phyloP scores from a whole-genome alignment of 768 basidiomycete species.

The Lentinula boryana region DNA sequence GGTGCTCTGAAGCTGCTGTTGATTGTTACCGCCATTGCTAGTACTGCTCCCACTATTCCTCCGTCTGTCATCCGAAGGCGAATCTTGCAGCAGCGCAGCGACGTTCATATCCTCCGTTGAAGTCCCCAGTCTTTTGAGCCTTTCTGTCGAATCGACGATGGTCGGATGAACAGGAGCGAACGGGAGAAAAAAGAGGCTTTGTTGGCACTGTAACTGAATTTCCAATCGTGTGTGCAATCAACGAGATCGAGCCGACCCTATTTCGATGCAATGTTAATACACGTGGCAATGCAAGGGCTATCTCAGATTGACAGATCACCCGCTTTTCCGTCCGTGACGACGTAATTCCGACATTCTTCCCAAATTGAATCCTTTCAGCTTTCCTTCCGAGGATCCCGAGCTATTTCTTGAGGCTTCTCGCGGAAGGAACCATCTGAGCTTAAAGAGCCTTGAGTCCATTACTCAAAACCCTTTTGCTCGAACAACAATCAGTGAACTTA shows the following conservation, averaged over 20 bases:
- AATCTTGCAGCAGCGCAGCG: slow-evolving; percentile 61
- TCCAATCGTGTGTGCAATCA: not conserved
- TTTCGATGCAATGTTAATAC: not conserved
- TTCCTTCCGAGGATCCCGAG: not conserved
- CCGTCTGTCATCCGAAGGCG: slow-evolving; percentile 52
- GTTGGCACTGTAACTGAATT: not conserved
- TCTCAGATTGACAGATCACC: not conserved
- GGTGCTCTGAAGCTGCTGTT: slow-evolving; percentile 24
- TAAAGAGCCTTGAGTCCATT: not conserved
- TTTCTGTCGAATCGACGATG: not conserved
- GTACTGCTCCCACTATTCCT: slow-evolving; percentile 20
- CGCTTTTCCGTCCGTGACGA: not conserved
- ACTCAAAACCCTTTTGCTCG: too few relatives aligned
- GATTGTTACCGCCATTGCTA: slow-evolving; percentile 15
- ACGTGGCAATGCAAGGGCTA: not conserved
- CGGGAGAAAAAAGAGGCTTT: not conserved
- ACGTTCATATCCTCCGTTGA: slow-evolving; percentile 50
- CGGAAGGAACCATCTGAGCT: not conserved
- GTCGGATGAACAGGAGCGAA: not conserved
- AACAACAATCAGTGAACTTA: not conserved
- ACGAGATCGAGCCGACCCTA: not conserved
- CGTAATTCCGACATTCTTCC: not conserved
- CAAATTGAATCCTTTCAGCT: not conserved
- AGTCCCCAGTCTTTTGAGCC: not conserved
- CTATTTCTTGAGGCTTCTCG: not conserved